Evolutionary conservation across 345 rosid species (phyloP), one percentile per base, ranked within the genome.

Genomic region (Populus euphratica): DNA sequence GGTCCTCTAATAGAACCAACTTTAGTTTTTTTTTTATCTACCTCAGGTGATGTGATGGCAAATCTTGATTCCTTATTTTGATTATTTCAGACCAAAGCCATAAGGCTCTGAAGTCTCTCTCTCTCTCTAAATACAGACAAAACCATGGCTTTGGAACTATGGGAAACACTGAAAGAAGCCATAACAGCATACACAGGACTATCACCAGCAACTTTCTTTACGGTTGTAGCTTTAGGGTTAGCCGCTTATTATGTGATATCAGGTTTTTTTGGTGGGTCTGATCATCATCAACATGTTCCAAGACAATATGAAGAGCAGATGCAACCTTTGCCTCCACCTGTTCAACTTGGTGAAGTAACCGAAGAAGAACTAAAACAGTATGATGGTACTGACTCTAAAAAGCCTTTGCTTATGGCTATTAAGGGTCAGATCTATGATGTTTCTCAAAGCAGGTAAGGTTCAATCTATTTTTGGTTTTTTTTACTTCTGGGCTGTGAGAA

Each of bases 341-440:
- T 96, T 23, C 98, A 94, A 81, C 87, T 96, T 13, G 99, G 99
- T 36, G 99, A 96, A 85, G 74, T 96, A 70, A 73, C 94, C 4
- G 94, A 84, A 78, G 99, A 89, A 56, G 97, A 96, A 62, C 93
- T 96, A 73, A 90, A 86, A 65, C 91, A 83, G 79, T 96, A 91
- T 61, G 97, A 94, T 75, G 99, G 99, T 63, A 18, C 86, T 11
- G 98, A 96, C 87, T 82, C 95, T 38, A 79, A 84, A 74, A 96
- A 94, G 80, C 96, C 99, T 39, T 89, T 96, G 81, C 96, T 96
- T 52, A 94, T 96, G 99, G 98, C 98, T 65, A 94, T 96, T 83
- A 94, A 94, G 88, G 92, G 93, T 56, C 99, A 96, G 99, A 96
- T 96, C 95, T 96, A 94, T 75, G 99, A 96, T 78, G 98, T 96